phyloP scores from a whole-genome alignment of 495 filamentous ascomycete genomes.

The Xylaria grammica region DNA sequence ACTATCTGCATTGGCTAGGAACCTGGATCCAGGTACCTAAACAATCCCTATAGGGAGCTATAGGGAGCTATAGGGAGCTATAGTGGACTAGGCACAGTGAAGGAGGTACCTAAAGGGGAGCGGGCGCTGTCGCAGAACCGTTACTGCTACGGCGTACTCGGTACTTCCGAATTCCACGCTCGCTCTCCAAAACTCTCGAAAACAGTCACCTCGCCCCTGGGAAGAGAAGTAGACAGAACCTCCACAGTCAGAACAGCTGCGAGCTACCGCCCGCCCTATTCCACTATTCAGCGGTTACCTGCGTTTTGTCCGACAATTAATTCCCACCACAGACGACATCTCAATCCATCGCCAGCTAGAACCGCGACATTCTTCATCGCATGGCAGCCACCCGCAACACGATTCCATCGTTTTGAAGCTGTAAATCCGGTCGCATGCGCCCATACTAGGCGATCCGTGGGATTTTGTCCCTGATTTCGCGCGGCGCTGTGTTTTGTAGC shows the following conservation, averaged over 20 bases:
- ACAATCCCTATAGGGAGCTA: no score
- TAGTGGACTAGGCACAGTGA: no score
- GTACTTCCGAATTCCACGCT: no score
- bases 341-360: constrained; percentile 27
- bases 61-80: no score
- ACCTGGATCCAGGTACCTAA: no score
- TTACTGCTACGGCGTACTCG: no score
- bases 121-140: no score
- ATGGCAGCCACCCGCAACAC: constrained; percentile 24
- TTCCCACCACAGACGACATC: constrained; percentile 32
- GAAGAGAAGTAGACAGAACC: background rate
- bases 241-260: background rate
- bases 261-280: background rate
- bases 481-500: constrained; percentile 48
- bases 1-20: background rate
- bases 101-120: no score
- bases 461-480: constrained; percentile 41
- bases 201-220: background rate
- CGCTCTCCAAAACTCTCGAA: no score
- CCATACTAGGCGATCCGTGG: constrained; percentile 33
- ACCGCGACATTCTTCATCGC: constrained; percentile 29
- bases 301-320: constrained; percentile 15
- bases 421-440: constrained; percentile 46
- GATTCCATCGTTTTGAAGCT: constrained; percentile 46
- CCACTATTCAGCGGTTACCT: background rate